Evolutionary conservation across 2,329 filamentous ascomycete genomes (phyloP), one percentile per base, ranked within the genome.

Genomic region (Aspergillus amoenus): DNA sequence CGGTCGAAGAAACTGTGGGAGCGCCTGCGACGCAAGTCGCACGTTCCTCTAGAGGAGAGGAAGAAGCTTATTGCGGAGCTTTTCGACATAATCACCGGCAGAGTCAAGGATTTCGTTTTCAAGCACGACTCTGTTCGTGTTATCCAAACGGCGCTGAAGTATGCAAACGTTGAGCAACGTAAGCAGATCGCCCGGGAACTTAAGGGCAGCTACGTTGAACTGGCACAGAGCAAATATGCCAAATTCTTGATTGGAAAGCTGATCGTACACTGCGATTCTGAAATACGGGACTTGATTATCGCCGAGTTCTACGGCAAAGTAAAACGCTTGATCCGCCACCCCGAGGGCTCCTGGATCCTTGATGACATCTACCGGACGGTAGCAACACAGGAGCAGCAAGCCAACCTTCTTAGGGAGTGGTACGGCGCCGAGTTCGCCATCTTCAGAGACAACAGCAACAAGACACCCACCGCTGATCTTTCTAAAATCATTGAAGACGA

Each of bases 91-190:
- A 90, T 97, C 68, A 94, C 90, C 22, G 93, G 93, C 52, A 86
- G 90, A 57, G 89, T 97, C 68, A 91, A 91, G 76, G 94, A 97
- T 61, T 96, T 97, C 65, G 93, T 97, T 18, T 90, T 99, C 78
- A 99, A 99, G 84, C 94, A 99, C 75, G 94, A 99, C 73, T 91
- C 92, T 37, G 93, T 96, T n/a, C 86, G 94, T 65, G 92, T 96
- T 42, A 89, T 99, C 24, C 94, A 99, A 78, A 97, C 93, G 12
- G 94, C 93, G 39, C 85, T 99, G 77, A 99, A 99, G 76, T 99
- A 99, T 76, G 89, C 91, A 47, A 95, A 88, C 45, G 81, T 86
- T 55, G 88, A 90, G 59, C 93, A 97, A 77, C 85, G 91, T 70
- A 90, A 88, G 75, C 85, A 88, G 78, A 97, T 99, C 68, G 91